Base-by-base conservation (phyloP, 2,329 filamentous ascomycete species). In the Cyanodermella asteris region DNA sequence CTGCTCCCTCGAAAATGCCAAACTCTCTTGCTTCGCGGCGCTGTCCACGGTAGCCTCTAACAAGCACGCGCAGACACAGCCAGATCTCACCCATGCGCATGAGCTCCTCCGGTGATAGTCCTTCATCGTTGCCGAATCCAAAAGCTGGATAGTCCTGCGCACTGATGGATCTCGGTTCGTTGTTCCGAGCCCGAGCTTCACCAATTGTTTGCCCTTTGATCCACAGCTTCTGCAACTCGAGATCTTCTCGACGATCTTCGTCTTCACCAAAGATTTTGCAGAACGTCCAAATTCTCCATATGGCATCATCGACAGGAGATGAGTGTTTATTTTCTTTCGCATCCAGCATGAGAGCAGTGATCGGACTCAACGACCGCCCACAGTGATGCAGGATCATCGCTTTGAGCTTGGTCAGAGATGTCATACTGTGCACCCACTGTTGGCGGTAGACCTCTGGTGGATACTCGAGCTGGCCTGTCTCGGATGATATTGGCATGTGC, bases 281-380 rank as follows among this genome's bases (percentile, higher is more conserved):
- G 42, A 72, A 72, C 1, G 59, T 66, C 65, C 66, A 71, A 16
- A 72, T 60, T 3, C 66, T 59, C 63, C 64, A 72, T 23, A 72
- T 55, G 1, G 66, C 65, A 40, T 68, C 56, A 29, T 70, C 61
- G 14, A 71, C 52, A 28, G 64, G 56, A 20, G 50, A 47, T 2
- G 58, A 52, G 6, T 54, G 50, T 3, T 42, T 35, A 6, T 51
- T 46, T 21, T 55, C 50, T 12, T 50, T 41, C 4, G 56, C 59
- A 2, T 55, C 47, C 3, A 72, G 49, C 3, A 61, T 63, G 13
- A 47, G 44, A 5, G 61, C 50, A 0, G 65, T 69, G 28, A 65
- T 61, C 2, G 52, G 53, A 6, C 64, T 60, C 15, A 69, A 47
- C 31, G 64, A 63, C 0, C 56, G 54, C 31, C 59, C 50, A 33